Base-by-base conservation (phyloP, 1,284 basidiomycete species). In the Mycocalia duriaeana region DNA sequence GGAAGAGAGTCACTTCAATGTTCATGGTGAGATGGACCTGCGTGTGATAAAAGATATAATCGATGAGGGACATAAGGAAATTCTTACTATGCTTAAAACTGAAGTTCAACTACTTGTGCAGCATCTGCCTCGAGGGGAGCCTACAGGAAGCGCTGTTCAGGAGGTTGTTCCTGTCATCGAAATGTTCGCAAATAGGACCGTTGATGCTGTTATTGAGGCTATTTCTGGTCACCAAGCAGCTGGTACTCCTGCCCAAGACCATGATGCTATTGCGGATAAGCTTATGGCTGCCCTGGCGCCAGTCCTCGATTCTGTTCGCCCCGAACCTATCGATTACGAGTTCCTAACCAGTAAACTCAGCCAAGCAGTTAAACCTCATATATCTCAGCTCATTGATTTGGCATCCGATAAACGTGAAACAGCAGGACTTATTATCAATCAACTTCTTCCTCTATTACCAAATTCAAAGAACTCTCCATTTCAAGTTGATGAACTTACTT, bases 351-450 rank as follows among this genome's bases (percentile, higher is more conserved):
- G 68, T 26, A 79, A 81, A 54, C 77, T 91, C 13, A 76, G 84
- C 13, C 85, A 91, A 62, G 85, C 89, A 1, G 89, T 91, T 57
- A 91, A 91, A 58, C 89, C 89, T 6, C 85, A 91, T 56, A 90
- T 91, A 19, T 78, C 84, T 2, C 88, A 91, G 56, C 79, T 91
- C 51, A 91, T 91, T 52, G 89, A 91, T 60, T 75, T 91, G 42
- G 82, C 89, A 16, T 88, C 86, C 0, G 89, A 91, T 60, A 91
- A 91, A 61, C 76, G 85, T 26, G 89, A 91, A 64, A 91, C 89
- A 5, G 89, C 89, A 3, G 74, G 76, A 7, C 75, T 91, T 38
- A 91, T 91, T 50, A 77, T 89, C 18, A 77, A 89, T 48, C 72
- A 76, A n/a, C 75, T 91, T 35, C 51, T 82, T 13, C 89, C 89